A percentile compares a stretch with the other conserved stretches of the same genome.
phyloP scores from a whole-genome alignment of 768 basidiomycete species.

The Hericium alpestre region DNA sequence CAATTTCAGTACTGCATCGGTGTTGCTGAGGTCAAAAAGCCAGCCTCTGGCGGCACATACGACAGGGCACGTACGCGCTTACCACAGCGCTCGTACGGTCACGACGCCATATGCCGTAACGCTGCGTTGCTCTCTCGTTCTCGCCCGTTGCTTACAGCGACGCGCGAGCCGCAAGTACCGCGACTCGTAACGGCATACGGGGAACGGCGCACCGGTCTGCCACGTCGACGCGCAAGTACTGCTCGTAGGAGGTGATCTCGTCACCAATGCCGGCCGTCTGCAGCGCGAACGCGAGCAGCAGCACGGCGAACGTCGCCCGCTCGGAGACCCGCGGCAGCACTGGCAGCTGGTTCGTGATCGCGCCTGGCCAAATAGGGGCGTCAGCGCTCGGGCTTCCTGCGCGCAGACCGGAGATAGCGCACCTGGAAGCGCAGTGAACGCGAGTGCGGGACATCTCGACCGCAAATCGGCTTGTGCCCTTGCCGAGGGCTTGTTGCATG shows the following conservation, averaged over 20 bases:
- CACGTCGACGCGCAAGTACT: conserved; percentile 66
- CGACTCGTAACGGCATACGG: too few species aligned
- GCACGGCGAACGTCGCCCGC: conserved; percentile 45
- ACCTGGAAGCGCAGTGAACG: conserved; percentile 64
- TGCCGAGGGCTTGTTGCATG: conserved; percentile 51
- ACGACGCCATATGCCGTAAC: too few species aligned
- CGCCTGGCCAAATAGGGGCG: conserved; percentile 32
- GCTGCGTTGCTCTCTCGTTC: too few species aligned
- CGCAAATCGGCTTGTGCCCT: conserved; percentile 80
- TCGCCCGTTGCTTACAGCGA: too few species aligned
- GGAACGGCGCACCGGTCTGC: conserved; percentile 66
- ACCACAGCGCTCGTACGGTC: too few species aligned
- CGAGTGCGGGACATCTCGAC: conserved; percentile 49
- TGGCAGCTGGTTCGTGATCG: conserved; percentile 46
- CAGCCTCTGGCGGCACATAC: too few species aligned
- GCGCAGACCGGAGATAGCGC: conserved; percentile 15
- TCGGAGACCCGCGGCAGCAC: conserved; percentile 46
- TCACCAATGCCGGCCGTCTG: conserved; percentile 60
- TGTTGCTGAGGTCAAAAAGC: too few species aligned
- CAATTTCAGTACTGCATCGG: too few species aligned
- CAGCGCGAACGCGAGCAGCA: conserved; percentile 46
- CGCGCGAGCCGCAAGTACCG: too few species aligned
- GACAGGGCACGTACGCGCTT: too few species aligned
- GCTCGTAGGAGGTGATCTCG: conserved; percentile 61
- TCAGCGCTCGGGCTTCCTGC: not conserved